A percentile compares a stretch with the other conserved stretches of the same genome.
Evolutionary conservation across 1,139 yeast species (phyloP).

Genomic region (Yamadazyma diospyri): DNA sequence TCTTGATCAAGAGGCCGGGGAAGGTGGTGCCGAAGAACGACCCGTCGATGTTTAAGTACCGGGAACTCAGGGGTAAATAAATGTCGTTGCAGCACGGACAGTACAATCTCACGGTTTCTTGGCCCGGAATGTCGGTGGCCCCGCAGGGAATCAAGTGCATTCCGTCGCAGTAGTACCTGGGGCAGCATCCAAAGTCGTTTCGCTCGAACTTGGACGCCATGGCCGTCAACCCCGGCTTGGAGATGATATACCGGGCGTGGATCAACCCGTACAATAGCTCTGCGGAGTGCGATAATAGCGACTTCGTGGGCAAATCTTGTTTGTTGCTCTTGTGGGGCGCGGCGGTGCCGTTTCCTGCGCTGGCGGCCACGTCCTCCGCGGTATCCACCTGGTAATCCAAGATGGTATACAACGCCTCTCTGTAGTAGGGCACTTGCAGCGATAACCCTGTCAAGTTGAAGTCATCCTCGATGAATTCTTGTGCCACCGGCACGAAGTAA

Average conservation of each 20-base stretch:
- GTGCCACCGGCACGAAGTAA: conserved; percentile 87
- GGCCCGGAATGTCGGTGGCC: conserved; percentile 84
- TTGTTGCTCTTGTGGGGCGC: conserved; percentile 12
- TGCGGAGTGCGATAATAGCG: conserved; percentile 83
- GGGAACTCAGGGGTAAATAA: conserved; percentile 79
- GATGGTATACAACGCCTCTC: conserved; percentile 89
- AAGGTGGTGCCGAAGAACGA: conserved; percentile 96
- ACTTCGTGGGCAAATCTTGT: conserved; percentile 60
- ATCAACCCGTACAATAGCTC: conserved; percentile 89
- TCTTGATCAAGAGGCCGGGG: conserved; percentile 86
- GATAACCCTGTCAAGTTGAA: conserved; percentile 90
- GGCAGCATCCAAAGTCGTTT: conserved; percentile 88
- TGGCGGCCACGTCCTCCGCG: conserved; percentile 41
- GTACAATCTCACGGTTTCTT: conserved; percentile 84
- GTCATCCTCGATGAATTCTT: conserved; percentile 93
- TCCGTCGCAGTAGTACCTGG: conserved; percentile 87
- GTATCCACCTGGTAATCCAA: conserved; percentile 79
- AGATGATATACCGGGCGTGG: conserved; percentile 86
- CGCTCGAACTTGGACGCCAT: conserved; percentile 96
- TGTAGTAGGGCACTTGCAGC: conserved; percentile 81
- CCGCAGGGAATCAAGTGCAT: conserved; percentile 93
- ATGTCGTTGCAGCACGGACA: conserved; percentile 95
- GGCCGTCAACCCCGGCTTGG: conserved; percentile 85
- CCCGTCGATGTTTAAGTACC: conserved; percentile 88
- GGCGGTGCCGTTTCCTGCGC: conserved; percentile 9